Evolutionary conservation across 2,329 filamentous ascomycete genomes (phyloP).

Genomic region (Ceratocystis cacaofunesta): DNA sequence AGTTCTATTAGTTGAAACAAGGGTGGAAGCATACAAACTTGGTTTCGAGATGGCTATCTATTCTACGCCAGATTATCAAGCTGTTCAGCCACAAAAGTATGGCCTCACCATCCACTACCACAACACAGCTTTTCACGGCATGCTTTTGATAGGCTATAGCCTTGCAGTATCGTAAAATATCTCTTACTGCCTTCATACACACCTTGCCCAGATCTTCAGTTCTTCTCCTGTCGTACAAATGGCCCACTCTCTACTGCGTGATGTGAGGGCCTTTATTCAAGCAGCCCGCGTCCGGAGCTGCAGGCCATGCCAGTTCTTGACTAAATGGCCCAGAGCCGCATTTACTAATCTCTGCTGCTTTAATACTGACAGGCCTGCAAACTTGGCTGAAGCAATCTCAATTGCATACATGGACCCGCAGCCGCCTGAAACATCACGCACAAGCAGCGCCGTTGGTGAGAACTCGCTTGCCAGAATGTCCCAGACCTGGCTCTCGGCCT

Average conservation of each 20-base stretch:
- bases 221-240: too few species aligned
- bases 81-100: too few species aligned
- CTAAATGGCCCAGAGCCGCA: slow-evolving; percentile 53
- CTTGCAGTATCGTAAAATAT: not conserved
- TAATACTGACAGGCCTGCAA: slow-evolving; percentile 55
- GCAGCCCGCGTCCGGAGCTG: slow-evolving; percentile 57
- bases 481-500: slow-evolving; percentile 45
- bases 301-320: slow-evolving; percentile 71
- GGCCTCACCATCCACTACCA: too few species aligned
- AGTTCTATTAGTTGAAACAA: not conserved
- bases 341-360: slow-evolving; percentile 78
- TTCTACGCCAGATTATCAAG: not conserved
- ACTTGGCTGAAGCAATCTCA: slow-evolving; percentile 56
- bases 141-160: too few species aligned
- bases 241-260: not conserved
- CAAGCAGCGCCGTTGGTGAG: slow-evolving; percentile 38
- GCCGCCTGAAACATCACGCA: slow-evolving; percentile 69
- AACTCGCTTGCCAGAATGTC: slow-evolving; percentile 37
- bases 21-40: not conserved
- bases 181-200: not conserved
- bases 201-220: too few species aligned
- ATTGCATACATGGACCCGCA: slow-evolving; percentile 83
- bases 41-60: not conserved
- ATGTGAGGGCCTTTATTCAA: slow-evolving; percentile 17
- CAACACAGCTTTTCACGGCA: too few species aligned